Conservation (phyloP, 208 protist genomes). For the Leptomonas seymouri region DNA sequence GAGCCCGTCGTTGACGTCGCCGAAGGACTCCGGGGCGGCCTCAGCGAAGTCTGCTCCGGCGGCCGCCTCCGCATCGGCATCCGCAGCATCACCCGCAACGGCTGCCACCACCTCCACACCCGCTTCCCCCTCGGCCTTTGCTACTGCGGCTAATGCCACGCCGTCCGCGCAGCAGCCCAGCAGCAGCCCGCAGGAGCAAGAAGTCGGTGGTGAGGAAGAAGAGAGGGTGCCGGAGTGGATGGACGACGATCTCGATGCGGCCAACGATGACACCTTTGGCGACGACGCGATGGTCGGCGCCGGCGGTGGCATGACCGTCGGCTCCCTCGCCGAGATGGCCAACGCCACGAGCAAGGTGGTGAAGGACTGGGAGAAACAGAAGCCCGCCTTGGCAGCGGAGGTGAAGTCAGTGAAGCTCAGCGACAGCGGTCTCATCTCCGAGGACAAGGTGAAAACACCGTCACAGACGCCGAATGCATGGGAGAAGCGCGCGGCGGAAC, state of each 20-base stretch:
- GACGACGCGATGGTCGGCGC: conserved; percentile 62
- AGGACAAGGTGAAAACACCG: conserved; percentile 27
- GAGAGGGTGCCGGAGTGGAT: conserved; percentile 35
- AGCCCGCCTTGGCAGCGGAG: conserved; percentile 15
- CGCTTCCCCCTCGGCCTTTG: not conserved
- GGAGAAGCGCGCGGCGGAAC: conserved; percentile 19
- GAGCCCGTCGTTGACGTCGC: conserved; percentile 11
- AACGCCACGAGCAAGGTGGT: conserved; percentile 46
- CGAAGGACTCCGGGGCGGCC: conserved; percentile 9
- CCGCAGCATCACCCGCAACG: not conserved
- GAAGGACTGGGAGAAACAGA: conserved; percentile 57
- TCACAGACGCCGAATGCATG: conserved; percentile 30
- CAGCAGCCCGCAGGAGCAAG: not conserved
- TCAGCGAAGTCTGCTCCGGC: conserved; percentile 15
- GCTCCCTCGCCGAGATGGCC: conserved; percentile 71
- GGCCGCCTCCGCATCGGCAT: not conserved
- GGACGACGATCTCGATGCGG: conserved; percentile 70
- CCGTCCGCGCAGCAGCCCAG: not conserved
- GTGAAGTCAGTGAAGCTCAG: conserved; percentile 4
- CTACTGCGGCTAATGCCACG: not conserved
- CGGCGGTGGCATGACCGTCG: conserved; percentile 11
- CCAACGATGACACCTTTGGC: conserved; percentile 88
- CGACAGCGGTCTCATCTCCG: not conserved
- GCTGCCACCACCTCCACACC: not conserved
- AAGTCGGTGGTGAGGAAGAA: conserved; percentile 10